Percentiles rank a stretch among this genome's conserved stretches.
Evolutionary conservation across 2,329 filamentous ascomycete genomes (phyloP).

Genomic region (Monosporascus sp.): DNA sequence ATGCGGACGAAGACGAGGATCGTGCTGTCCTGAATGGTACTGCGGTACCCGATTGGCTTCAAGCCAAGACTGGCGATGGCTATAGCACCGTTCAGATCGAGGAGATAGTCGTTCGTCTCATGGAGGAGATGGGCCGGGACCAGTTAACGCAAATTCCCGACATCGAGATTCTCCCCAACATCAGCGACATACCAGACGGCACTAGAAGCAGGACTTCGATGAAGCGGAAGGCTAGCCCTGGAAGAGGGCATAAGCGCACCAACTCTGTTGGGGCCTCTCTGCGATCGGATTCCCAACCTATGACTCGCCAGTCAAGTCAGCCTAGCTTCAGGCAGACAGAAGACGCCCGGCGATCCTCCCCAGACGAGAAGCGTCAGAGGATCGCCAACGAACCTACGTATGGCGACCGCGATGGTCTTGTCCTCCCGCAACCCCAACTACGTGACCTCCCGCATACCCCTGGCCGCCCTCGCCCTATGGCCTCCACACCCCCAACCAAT

Average conservation of each 20-base stretch:
- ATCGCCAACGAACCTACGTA: conserved; percentile 12
- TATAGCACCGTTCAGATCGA: conserved; percentile 44
- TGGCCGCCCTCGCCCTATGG: too few species aligned
- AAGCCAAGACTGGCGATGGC: conserved; percentile 37
- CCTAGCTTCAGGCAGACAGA: conserved; percentile 12
- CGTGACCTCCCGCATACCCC: conserved; percentile 10
- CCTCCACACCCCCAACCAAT: too few species aligned
- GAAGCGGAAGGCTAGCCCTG: conserved; percentile 19
- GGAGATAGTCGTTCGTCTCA: conserved; percentile 40
- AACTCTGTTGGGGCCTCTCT: conserved; percentile 28
- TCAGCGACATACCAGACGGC: conserved; percentile 33
- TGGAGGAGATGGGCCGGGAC: conserved; percentile 37
- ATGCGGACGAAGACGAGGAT: conserved; percentile 29
- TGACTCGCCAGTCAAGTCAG: conserved; percentile 23
- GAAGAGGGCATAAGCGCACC: conserved; percentile 25
- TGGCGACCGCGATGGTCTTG: conserved; percentile 10
- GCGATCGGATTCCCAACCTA: conserved; percentile 14
- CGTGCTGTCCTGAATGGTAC: conserved; percentile 29
- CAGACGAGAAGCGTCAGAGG: conserved; percentile 25
- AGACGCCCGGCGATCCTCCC: conserved; percentile 10
- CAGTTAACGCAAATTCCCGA: conserved; percentile 45
- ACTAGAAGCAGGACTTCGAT: conserved; percentile 18
- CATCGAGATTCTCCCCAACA: conserved; percentile 54
- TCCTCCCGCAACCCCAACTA: conserved; percentile 19
- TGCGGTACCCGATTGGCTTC: conserved; percentile 45